Conservation (phyloP, 805 yeast genomes). For the Lipomyces mesembrius region DNA sequence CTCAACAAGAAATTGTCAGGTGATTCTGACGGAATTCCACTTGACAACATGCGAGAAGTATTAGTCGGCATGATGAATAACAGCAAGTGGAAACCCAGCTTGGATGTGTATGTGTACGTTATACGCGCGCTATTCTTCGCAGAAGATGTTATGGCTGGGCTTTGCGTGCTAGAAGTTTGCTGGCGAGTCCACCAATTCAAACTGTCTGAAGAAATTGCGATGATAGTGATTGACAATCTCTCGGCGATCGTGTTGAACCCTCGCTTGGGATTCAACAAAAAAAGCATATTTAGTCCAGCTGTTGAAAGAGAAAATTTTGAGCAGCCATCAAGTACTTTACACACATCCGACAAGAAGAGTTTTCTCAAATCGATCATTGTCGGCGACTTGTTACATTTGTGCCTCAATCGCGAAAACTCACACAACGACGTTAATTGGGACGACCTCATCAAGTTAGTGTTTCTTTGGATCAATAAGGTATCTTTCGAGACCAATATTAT, state of each 20-base stretch:
- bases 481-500: background rate
- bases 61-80: constrained; percentile 15
- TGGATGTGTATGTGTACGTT: constrained; percentile 8
- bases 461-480: constrained; percentile 11
- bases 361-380: constrained; percentile 3
- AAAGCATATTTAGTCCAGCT: constrained; percentile 11
- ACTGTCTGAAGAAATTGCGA: constrained; percentile 11
- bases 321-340: background rate
- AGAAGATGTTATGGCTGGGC: constrained; percentile 16
- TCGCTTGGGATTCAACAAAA: background rate
- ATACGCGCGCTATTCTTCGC: constrained; percentile 16
- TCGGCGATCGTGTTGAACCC: constrained; percentile 8
- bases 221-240: constrained; percentile 11
- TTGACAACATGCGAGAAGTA: constrained; percentile 9
- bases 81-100: constrained; percentile 15
- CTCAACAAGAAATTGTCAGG: background rate
- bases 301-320: constrained; percentile 13
- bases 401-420: constrained; percentile 2
- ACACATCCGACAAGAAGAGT: background rate
- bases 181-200: constrained; percentile 12
- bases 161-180: constrained; percentile 23
- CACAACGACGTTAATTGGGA: constrained; percentile 16
- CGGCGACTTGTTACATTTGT: constrained; percentile 17
- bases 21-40: background rate
- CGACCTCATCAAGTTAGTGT: constrained; percentile 17